Evolutionary conservation across 805 yeast genomes (phyloP), one percentile per base, ranked within the genome.

Genomic region (Nakazawaea anatomiae): DNA sequence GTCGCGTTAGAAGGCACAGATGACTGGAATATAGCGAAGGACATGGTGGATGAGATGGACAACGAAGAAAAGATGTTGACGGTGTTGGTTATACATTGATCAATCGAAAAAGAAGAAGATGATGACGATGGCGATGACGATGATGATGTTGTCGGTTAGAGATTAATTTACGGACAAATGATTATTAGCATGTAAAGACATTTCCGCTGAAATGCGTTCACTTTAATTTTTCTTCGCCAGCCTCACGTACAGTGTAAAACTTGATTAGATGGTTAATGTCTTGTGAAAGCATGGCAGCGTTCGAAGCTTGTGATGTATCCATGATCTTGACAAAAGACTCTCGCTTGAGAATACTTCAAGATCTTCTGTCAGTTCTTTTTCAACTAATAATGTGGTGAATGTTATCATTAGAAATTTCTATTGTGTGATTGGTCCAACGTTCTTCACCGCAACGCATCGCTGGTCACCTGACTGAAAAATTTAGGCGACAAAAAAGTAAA

Each of bases 11-110:
- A 83, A 57, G 80, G 89, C 34, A 86, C 85, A 55, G 97, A 92
- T 48, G 98, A 92, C 64, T 87, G 96, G 88, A 69, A 66, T 31
- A 81, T 91, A 63, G 97, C 96, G 2, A 76, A 85, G 51, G 97
- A 89, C 55, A 76, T 79, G 81, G 63, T 79, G 40, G 71, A 66
- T 44, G 82, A 80, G 53, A 67, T 71, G 45, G 72, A 75, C 42
- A 82, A 76, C 48, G 76, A 75, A 52, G 74, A 60, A 18, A 57
- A 64, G 45, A 64, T 67, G 27, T 53, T 66, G 46, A 61, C 57
- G 36, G 54, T 65, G 28, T 39, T 40, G 31, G 45, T 42, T 48
- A 40, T 52, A 44, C 14, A 54, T 48, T 9, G 48, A 49, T 34
- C 36, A 12, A 9, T 34, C 12, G 3, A 38, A 2, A 4, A 38